phyloP scores from a whole-genome alignment of 345 rosid genomes.

The Salix udensis region DNA sequence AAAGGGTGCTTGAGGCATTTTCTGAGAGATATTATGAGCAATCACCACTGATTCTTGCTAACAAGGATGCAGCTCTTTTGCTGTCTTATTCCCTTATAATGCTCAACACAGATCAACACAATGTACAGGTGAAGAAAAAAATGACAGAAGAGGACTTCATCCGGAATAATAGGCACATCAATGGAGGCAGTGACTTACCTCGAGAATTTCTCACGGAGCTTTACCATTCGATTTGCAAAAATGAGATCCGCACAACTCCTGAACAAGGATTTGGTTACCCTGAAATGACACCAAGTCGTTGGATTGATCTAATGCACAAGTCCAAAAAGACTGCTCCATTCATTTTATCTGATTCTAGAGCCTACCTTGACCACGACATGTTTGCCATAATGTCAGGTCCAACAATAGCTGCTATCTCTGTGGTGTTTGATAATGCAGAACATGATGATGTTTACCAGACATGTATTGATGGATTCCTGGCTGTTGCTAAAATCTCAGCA shows the following conservation, averaged over 20 bases:
- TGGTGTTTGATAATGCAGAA: conserved; percentile 97
- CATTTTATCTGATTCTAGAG: conserved; percentile 68
- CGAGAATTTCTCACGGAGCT: conserved; percentile 82
- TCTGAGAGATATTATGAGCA: conserved; percentile 97
- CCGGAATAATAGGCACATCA: conserved; percentile 86
- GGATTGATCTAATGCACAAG: conserved; percentile 98
- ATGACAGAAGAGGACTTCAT: conserved; percentile 99
- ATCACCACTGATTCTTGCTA: conserved; percentile 78
- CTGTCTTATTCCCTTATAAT: conserved; percentile 89
- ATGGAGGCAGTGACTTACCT: conserved; percentile 88
- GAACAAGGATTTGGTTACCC: conserved; percentile 90
- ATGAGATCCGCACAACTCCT: conserved; percentile 96
- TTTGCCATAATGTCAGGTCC: conserved; percentile 99
- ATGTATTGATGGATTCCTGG: conserved; percentile 95
- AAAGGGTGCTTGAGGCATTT: conserved; percentile 97
- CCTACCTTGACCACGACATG: conserved; percentile 96
- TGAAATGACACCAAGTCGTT: conserved; percentile 99
- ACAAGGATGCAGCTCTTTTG: conserved; percentile 96
- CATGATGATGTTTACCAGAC: conserved; percentile 92
- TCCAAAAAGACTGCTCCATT: conserved; percentile 87
- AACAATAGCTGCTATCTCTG: conserved; percentile 96
- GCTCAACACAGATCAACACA: conserved; percentile 98
- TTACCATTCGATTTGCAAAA: conserved; percentile 83
- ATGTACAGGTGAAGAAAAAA: conserved; percentile 95
- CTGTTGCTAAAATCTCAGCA: conserved; percentile 93